phyloP scores from a whole-genome alignment of 1,284 basidiomycete species.

The Rhodotorula glutinis region DNA sequence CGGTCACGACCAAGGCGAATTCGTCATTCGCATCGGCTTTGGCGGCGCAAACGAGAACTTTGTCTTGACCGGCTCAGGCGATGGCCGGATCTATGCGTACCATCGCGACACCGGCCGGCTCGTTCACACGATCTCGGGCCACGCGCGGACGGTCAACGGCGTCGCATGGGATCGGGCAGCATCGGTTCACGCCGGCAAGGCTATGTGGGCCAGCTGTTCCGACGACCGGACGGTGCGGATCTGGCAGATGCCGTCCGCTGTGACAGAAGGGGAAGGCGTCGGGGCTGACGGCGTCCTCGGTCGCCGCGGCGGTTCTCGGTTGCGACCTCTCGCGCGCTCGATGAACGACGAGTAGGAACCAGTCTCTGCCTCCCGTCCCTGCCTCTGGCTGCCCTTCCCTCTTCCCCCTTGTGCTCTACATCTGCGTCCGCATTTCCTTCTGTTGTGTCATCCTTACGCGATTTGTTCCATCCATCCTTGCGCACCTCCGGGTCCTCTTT shows the following conservation, averaged over 20 bases:
- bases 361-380: too few relatives aligned
- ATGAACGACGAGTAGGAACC: slow-evolving; percentile 51
- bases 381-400: not conserved
- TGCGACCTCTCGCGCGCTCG: slow-evolving; percentile 60
- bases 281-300: not conserved
- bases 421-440: not conserved
- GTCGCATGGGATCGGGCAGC: slow-evolving; percentile 84
- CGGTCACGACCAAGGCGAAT: slow-evolving; percentile 73
- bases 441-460: not conserved
- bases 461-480: not conserved
- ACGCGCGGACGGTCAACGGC: slow-evolving; percentile 83
- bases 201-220: slow-evolving; percentile 71
- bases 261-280: not conserved
- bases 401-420: not conserved
- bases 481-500: too few relatives aligned
- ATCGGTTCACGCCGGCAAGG: not conserved
- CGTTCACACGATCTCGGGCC: slow-evolving; percentile 78
- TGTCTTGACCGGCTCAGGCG: slow-evolving; percentile 90
- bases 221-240: slow-evolving; percentile 44
- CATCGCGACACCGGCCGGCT: slow-evolving; percentile 78
- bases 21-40: slow-evolving; percentile 88
- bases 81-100: slow-evolving; percentile 91
- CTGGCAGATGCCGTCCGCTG: slow-evolving; percentile 29
- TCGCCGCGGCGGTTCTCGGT: slow-evolving; percentile 56
- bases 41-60: slow-evolving; percentile 88